These are phyloP conservation scores for Diddensiella santjacobensis DNA, from an alignment of 805 yeast species.

Conservation along the genomic window DNA sequence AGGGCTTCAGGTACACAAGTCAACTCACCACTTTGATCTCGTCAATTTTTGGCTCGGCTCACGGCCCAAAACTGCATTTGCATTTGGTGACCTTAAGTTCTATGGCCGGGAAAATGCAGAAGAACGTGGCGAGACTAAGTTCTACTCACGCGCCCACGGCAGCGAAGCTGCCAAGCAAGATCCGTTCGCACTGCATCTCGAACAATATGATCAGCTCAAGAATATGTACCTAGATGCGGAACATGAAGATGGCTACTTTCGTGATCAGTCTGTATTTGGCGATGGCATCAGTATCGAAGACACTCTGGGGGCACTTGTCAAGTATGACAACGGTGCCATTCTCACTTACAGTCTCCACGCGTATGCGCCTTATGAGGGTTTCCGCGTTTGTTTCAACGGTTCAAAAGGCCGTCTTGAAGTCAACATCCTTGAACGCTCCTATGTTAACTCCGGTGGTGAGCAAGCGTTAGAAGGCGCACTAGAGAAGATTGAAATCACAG, in stretches of 20 bases:
- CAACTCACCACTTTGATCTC: conserved; percentile 19
- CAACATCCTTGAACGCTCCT: conserved; percentile 14
- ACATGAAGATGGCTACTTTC: conserved; percentile 16
- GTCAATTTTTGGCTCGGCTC: conserved; percentile 18
- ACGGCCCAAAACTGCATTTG: conserved; percentile 14
- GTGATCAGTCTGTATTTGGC: conserved; percentile 18
- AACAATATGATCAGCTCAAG: conserved; percentile 10
- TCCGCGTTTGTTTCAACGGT: conserved; percentile 17
- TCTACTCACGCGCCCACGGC: conserved; percentile 16
- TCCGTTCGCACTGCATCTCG: conserved; percentile 13
- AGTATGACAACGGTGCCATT: conserved; percentile 14
- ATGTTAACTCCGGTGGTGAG: conserved; percentile 18
- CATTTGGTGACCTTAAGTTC: conserved; percentile 16
- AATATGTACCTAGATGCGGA: conserved; percentile 17
- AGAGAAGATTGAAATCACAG: conserved; percentile 11
- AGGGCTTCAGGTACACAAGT: conserved; percentile 18
- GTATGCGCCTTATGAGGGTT: conserved; percentile 16
- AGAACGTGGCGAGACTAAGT: conserved; percentile 15
- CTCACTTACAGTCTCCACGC: conserved; percentile 16
- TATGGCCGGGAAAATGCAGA: conserved; percentile 19
- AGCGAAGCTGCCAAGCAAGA: conserved; percentile 14
- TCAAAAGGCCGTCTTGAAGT: conserved; percentile 16
- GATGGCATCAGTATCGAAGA: conserved; percentile 19
- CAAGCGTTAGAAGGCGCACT: conserved; percentile 15
- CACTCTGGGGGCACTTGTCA: conserved; percentile 16